Conservation (phyloP, 225 moss, liverwort and hornwort species). For the Asterella californica region DNA sequence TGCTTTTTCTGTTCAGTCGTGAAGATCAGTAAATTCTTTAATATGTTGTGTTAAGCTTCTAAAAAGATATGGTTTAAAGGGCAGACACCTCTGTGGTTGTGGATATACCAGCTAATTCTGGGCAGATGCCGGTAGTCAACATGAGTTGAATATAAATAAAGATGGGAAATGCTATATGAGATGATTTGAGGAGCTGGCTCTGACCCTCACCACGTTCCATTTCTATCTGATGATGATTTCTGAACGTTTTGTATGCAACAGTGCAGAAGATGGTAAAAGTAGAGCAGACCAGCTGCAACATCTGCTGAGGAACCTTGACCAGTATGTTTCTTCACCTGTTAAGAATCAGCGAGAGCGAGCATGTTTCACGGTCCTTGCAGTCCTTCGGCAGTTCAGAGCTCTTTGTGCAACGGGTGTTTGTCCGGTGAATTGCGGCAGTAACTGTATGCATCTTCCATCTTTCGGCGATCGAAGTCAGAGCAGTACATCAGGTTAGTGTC, state of each 20-base stretch:
- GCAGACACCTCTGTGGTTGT: neutral
- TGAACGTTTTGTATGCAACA: slow-evolving; percentile 42
- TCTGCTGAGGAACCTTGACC: slow-evolving; percentile 90
- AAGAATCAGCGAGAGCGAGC: slow-evolving; percentile 79
- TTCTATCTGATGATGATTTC: neutral
- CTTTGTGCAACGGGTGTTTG: slow-evolving; percentile 82
- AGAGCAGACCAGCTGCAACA: slow-evolving; percentile 99
- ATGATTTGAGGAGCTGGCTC: neutral
- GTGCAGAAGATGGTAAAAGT: slow-evolving; percentile 99
- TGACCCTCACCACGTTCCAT: neutral
- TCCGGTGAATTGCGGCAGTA: slow-evolving; percentile 76
- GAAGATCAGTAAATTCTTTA: neutral
- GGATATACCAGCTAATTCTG: neutral
- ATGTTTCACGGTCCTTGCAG: slow-evolving; percentile 64
- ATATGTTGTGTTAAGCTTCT: neutral
- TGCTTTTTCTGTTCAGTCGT: neutral
- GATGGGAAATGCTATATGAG: neutral
- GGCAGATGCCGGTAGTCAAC: neutral
- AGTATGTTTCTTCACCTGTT: slow-evolving; percentile 71
- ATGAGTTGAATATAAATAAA: neutral
- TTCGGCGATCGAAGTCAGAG: slow-evolving; percentile 78
- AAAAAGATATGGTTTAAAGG: neutral
- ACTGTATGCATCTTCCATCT: slow-evolving; percentile 94
- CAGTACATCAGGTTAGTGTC: slow-evolving; percentile 65
- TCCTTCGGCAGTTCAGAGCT: slow-evolving; percentile 87